phyloP scores from a whole-genome alignment of 768 basidiomycete species.

The Tephrocybe sp. region DNA sequence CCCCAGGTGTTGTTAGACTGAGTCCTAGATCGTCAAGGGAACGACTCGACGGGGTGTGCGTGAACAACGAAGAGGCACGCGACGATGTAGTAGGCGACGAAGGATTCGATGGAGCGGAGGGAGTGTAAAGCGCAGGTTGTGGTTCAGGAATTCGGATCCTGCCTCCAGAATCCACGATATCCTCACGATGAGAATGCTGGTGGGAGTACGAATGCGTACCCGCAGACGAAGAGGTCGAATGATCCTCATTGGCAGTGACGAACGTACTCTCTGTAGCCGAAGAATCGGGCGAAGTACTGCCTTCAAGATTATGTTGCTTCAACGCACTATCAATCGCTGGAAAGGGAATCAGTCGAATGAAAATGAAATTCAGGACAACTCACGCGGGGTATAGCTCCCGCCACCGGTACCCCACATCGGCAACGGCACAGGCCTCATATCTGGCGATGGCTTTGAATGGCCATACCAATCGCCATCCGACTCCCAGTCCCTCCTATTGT shows the following conservation, averaged over 20 bases:
- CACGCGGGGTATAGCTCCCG: conserved; percentile 22
- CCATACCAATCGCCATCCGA: conserved; percentile 13
- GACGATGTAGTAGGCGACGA: not conserved
- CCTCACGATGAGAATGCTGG: conserved; percentile 29
- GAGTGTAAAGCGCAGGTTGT: conserved; percentile 32
- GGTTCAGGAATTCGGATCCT: conserved; percentile 37
- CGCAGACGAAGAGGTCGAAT: not conserved
- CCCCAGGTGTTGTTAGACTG: not conserved
- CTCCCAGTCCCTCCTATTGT: conserved; percentile 11
- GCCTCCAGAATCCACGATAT: conserved; percentile 28
- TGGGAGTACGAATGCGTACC: not conserved
- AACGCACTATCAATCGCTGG: conserved; percentile 5
- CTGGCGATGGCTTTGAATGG: conserved; percentile 33
- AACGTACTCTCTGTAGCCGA: conserved; percentile 13
- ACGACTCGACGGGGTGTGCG: conserved; percentile 25
- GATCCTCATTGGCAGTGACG: conserved; percentile 23
- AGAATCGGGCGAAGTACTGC: conserved; percentile 13
- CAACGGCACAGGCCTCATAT: conserved; percentile 36
- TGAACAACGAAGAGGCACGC: conserved; percentile 29
- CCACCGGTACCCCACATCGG: too few relatives aligned
- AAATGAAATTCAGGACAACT: conserved; percentile 10
- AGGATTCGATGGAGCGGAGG: conserved; percentile 24
- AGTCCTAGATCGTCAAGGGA: conserved; percentile 20
- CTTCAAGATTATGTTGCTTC: not conserved
- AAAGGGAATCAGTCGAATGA: not conserved